A percentile compares a stretch with the other conserved stretches of the same genome.
These are phyloP conservation scores for Blastosporella zonata DNA, from an alignment of 1,284 basidiomycete species.

Conservation along the genomic window DNA sequence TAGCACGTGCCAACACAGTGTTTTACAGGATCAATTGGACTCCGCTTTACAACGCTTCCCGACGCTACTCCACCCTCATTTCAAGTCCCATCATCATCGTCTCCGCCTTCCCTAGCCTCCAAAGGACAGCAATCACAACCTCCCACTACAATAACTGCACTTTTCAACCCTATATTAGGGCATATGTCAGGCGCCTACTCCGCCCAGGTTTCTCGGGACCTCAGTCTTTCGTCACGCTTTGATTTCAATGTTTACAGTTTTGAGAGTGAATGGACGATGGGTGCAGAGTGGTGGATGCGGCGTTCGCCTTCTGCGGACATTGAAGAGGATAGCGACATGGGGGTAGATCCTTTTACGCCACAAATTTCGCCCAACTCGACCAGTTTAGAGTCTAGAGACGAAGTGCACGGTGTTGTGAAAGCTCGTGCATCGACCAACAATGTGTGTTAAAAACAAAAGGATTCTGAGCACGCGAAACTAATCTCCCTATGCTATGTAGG, in stretches of 20 bases:
- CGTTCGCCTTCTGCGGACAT: conserved; percentile 32
- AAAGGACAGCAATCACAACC: conserved; percentile 57
- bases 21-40: conserved; percentile 80
- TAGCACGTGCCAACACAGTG: not conserved
- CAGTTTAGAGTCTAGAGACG: conserved; percentile 30
- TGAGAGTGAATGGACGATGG: conserved; percentile 93
- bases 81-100: conserved; percentile 43
- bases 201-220: conserved; percentile 80
- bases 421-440: conserved; percentile 85
- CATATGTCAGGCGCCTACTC: conserved; percentile 92
- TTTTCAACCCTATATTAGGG: conserved; percentile 96
- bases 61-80: conserved; percentile 69
- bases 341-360: conserved; percentile 17
- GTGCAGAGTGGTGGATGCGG: conserved; percentile 92
- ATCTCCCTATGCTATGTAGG: conserved; percentile 40
- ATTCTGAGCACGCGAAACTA: not conserved
- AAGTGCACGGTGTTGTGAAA: conserved; percentile 84
- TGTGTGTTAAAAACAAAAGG: conserved; percentile 41
- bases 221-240: conserved; percentile 89
- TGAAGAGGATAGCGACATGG: conserved; percentile 23
- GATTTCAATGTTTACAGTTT: conserved; percentile 98
- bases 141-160: conserved; percentile 90
- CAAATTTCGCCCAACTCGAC: conserved; percentile 10
- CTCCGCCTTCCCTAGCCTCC: conserved; percentile 30
- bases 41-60: conserved; percentile 88